Evolutionary conservation across 2,329 filamentous ascomycete genomes (phyloP).

Genomic region (Fusarium liriodendri): DNA sequence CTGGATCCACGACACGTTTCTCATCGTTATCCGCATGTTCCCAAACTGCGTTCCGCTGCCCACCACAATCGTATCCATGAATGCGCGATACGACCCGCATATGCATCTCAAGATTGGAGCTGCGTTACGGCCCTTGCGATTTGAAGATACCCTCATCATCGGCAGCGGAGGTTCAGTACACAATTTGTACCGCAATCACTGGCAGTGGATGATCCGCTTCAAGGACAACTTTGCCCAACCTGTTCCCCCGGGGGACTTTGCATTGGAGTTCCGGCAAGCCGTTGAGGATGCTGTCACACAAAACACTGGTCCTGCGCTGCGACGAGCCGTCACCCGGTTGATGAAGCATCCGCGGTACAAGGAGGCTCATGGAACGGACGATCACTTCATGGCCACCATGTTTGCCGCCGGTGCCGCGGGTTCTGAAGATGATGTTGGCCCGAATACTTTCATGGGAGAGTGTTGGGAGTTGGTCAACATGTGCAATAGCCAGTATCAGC

Average conservation of each 20-base stretch:
- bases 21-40: background rate
- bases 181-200: constrained; percentile 75
- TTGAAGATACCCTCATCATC: constrained; percentile 58
- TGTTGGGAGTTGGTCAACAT: constrained; percentile 75
- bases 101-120: constrained; percentile 22
- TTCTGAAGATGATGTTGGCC: constrained; percentile 57
- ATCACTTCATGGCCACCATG: constrained; percentile 75
- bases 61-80: constrained; percentile 56
- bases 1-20: background rate
- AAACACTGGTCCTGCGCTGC: constrained; percentile 57
- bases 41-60: background rate
- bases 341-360: constrained; percentile 76
- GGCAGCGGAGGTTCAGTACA: constrained; percentile 73
- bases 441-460: constrained; percentile 54
- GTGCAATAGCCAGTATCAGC: constrained; percentile 67
- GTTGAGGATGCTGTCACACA: constrained; percentile 66
- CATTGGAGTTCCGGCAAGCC: constrained; percentile 73
- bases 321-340: constrained; percentile 66
- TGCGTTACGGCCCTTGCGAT: constrained; percentile 7
- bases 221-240: constrained; percentile 41
- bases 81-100: constrained; percentile 27
- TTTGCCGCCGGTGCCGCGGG: constrained; percentile 71
- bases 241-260: constrained; percentile 52
- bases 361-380: constrained; percentile 77
- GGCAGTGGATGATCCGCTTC: constrained; percentile 71